Evolutionary conservation across 2,329 filamentous ascomycete genomes (phyloP).

Genomic region (Verticillium klebahnii): DNA sequence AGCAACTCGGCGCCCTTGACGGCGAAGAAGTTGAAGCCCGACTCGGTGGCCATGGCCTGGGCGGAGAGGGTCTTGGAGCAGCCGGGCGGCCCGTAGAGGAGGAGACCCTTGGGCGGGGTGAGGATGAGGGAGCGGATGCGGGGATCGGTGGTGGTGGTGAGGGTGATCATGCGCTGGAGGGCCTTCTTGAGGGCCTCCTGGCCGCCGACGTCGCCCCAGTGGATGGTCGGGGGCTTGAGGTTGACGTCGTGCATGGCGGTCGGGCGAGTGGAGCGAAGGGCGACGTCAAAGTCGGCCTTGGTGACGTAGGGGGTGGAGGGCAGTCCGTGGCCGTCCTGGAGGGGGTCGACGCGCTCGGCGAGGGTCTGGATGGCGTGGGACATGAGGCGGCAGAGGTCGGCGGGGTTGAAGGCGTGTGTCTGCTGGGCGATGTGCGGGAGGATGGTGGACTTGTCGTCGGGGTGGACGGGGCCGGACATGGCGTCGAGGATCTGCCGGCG

Average conservation of each 20-base stretch:
- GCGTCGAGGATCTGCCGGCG: conserved; percentile 70
- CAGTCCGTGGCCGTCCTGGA: conserved; percentile 15
- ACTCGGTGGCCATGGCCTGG: conserved; percentile 86
- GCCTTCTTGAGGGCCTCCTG: conserved; percentile 69
- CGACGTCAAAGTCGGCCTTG: conserved; percentile 55
- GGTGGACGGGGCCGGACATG: conserved; percentile 42
- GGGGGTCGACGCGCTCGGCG: conserved; percentile 25
- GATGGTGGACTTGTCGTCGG: conserved; percentile 44
- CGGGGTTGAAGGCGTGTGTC: conserved; percentile 83
- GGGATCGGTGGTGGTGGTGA: conserved; percentile 26
- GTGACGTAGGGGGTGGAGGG: conserved; percentile 21
- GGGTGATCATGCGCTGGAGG: conserved; percentile 46
- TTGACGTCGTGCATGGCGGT: conserved; percentile 88
- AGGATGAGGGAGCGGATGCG: conserved; percentile 30
- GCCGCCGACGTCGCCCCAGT: conserved; percentile 85
- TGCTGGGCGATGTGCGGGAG: conserved; percentile 61
- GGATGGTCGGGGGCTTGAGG: conserved; percentile 78
- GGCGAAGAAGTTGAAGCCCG: conserved; percentile 87
- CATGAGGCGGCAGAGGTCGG: conserved; percentile 67
- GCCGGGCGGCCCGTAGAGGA: conserved; percentile 88
- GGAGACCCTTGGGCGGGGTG: conserved; percentile 70
- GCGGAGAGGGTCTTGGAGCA: conserved; percentile 93
- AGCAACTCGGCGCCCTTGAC: conserved; percentile 92
- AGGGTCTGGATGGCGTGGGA: conserved; percentile 20
- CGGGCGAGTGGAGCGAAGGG: conserved; percentile 66